Base-by-base conservation (phyloP, 805 yeast genomes). In the Candida boleticola region DNA sequence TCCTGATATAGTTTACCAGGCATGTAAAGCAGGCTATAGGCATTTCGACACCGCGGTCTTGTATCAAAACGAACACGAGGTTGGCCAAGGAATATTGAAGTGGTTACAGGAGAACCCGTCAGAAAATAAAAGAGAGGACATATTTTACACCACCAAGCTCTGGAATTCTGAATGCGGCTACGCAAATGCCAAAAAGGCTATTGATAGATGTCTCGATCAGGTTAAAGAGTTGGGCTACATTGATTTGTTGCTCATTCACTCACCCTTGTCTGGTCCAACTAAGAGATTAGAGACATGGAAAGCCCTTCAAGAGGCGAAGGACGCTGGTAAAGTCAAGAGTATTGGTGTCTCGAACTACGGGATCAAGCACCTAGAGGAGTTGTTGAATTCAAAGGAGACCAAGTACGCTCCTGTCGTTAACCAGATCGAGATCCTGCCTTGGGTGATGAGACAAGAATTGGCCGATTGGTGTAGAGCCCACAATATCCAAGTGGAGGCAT, bases 41-140 rank as follows among this genome's bases (percentile, higher is more conserved):
- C 88, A 82, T 57, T 81, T 85, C 50, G 95, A 85, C 59, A 79
- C 89, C 7, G 93, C 93, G 2, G 77, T 78, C 57, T 71, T 73
- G 45, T 86, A 86, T 58, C 76, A 76, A 2, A 83, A 82, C 56
- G 95, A 87, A 60, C 68, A 61, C 14, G 80, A 76, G 48, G 83
- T 83, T 11, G 89, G 95, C 25, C 68, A 71, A 40, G 93, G 83
- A 3, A 76, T 83, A 40, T 47, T 40, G 9, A 48, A 62, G 30
- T 75, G 74, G 69, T 35, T 75, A 3, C 40, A 55, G 3, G 67
- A 68, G 23, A 61, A 61, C 36, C 69, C 73, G 0, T 14, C 3
- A 19, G 37, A 43, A 2, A 44, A 57, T 6, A 40, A 48, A 17
- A 41, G 71, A 13, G 30, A 34, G n/a, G 66, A 63, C 16, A 46